These are phyloP conservation scores for Taphrina betulina DNA, from an alignment of 1,139 yeast species.

Conservation along the genomic window DNA sequence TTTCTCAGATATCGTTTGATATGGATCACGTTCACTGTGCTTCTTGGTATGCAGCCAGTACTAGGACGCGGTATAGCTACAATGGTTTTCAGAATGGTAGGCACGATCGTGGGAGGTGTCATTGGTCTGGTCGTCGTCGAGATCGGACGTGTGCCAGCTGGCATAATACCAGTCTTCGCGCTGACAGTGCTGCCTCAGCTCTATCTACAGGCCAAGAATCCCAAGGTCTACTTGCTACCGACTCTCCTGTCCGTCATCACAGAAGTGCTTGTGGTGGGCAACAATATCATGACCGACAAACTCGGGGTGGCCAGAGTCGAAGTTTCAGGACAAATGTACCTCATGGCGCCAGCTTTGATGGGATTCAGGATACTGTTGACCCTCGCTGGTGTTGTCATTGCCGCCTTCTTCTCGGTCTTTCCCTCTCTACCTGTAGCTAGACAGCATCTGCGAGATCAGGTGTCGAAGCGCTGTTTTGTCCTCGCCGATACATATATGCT, in stretches of 20 bases:
- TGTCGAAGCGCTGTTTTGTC: slow-evolving; percentile 17
- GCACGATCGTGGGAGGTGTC: slow-evolving; percentile 29
- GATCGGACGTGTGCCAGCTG: slow-evolving; percentile 26
- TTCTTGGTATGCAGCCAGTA: slow-evolving; percentile 28
- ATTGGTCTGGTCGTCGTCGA: slow-evolving; percentile 23
- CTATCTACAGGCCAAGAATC: slow-evolving; percentile 1
- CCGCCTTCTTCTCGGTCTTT: slow-evolving; percentile 17
- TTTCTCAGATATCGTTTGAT: slow-evolving; percentile 25
- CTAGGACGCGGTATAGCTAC: slow-evolving; percentile 24
- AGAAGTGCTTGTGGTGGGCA: slow-evolving; percentile 25
- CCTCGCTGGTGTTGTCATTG: slow-evolving; percentile 28
- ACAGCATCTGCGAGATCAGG: slow-evolving; percentile 5
- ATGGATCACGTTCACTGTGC: slow-evolving; percentile 28
- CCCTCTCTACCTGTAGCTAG: slow-evolving; percentile 27
- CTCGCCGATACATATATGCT: slow-evolving; percentile 15
- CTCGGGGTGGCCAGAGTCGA: slow-evolving; percentile 10
- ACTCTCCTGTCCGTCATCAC: slow-evolving; percentile 22
- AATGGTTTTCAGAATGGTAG: slow-evolving; percentile 13
- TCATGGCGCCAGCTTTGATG: slow-evolving; percentile 22
- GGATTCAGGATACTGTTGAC: slow-evolving; percentile 29
- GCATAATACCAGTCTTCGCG: slow-evolving; percentile 18
- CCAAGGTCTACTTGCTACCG: slow-evolving; percentile 11
- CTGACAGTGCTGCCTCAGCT: slow-evolving; percentile 11
- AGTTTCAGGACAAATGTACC: slow-evolving; percentile 20
- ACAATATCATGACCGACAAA: slow-evolving; percentile 10